These are phyloP conservation scores for Ilex paraguariensis DNA, from an alignment of 305 asterid genomes.

Conservation along the genomic window DNA sequence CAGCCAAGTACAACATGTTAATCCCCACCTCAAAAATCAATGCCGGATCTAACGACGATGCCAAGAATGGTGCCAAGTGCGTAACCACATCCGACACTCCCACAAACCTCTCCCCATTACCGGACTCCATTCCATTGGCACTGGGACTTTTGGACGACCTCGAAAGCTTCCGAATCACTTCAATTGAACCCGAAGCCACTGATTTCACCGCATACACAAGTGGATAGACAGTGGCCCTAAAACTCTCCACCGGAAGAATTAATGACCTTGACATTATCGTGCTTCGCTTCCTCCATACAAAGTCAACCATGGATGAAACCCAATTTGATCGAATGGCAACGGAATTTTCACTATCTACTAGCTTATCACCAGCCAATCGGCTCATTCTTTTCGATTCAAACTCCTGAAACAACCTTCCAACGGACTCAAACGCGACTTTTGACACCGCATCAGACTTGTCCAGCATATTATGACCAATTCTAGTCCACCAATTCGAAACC, in stretches of 20 bases:
- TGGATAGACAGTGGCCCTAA: slow-evolving; percentile 64
- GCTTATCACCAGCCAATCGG: slow-evolving; percentile 82
- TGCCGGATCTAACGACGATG: slow-evolving; percentile 85
- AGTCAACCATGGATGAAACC: slow-evolving; percentile 76
- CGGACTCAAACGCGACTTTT: slow-evolving; percentile 73
- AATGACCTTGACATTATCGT: slow-evolving; percentile 66
- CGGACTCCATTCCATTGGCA: slow-evolving; percentile 30
- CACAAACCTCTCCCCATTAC: slow-evolving; percentile 59
- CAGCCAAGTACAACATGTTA: slow-evolving; percentile 89
- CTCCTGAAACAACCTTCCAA: slow-evolving; percentile 80
- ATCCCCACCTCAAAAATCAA: slow-evolving; percentile 87
- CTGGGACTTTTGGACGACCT: slow-evolving; percentile 49
- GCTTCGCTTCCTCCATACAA: slow-evolving; percentile 66
- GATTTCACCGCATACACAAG: slow-evolving; percentile 78
- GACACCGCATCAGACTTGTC: slow-evolving; percentile 74
- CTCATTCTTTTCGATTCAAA: slow-evolving; percentile 89
- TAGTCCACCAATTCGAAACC: slow-evolving; percentile 77
- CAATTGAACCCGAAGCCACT: slow-evolving; percentile 70
- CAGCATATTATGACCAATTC: slow-evolving; percentile 72
- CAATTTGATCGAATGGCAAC: slow-evolving; percentile 84
- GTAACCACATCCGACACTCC: slow-evolving; percentile 89
- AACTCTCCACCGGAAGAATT: slow-evolving; percentile 74
- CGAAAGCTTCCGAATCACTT: slow-evolving; percentile 68
- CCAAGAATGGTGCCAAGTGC: slow-evolving; percentile 80
- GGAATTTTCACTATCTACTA: slow-evolving; percentile 75